Base-by-base conservation (phyloP, 768 basidiomycete genomes). In the Russula dissimulans region DNA sequence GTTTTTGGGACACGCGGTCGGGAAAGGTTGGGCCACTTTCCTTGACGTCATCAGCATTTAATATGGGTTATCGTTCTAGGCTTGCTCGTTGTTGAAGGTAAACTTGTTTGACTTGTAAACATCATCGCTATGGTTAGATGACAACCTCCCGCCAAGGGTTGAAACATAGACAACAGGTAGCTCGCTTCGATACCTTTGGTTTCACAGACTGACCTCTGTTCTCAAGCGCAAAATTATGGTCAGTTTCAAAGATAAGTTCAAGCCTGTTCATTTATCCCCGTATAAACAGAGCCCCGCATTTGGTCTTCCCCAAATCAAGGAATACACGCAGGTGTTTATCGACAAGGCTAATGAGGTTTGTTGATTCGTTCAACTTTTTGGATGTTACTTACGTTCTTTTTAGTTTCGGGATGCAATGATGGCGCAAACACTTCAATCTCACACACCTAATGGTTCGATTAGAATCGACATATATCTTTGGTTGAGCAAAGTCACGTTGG, bases 281-380 rank as follows among this genome's bases (percentile, higher is more conserved):
- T n/a, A 5, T 11, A 14, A 39, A 39, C 14, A 63, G 62, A 41
- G 43, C 11, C 62, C 62, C n/a, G 62, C 62, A 15, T 63, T 63
- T 42, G 62, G 62, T 44, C 59, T 36, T 8, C 42, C 62, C 5
- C 53, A 52, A 34, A 46, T 59, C 26, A 59, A 38, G n/a, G 58
- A 12, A 32, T 60, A 51, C 41, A 51, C 57, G 14, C 48, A n/a
- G 12, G 5, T 59, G 41, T 59, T 65, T 26, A 34, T 62, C 29
- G 47, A 67, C 47, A 67, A 58, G 53, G 59, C 56, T 42, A 63
- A 56, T 10, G 62, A 46, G 62, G 64, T 58, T 56, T 31, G 52
- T 42, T 32, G 5, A 43, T 38, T 31, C 26, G 34, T 14, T 36
- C 42, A 29, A 10, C 49, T 49, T 18, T 31, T 22, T 5, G 26